These are phyloP conservation scores for Ophiostoma novo-ulmi DNA, from an alignment of 2,329 filamentous ascomycete species.

Conservation along the genomic window DNA sequence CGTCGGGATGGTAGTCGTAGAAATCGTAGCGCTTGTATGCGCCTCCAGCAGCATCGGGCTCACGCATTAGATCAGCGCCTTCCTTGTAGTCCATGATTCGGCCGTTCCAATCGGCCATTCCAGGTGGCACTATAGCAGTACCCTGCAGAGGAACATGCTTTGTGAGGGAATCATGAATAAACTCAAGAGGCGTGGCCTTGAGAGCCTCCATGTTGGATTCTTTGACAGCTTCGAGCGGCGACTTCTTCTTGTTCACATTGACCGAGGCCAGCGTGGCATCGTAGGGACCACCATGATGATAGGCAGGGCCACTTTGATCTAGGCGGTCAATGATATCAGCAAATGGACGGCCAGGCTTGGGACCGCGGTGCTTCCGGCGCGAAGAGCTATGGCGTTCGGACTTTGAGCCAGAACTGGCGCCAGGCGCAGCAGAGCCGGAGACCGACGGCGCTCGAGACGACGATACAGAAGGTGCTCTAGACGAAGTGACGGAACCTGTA, in stretches of 20 bases:
- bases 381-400: constrained; percentile 14
- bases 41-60: constrained; percentile 61
- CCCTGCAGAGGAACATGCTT: constrained; percentile 77
- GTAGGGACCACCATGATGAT: constrained; percentile 88
- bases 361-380: constrained; percentile 48
- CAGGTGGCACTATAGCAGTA: constrained; percentile 69
- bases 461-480: not conserved
- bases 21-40: constrained; percentile 72
- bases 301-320: constrained; percentile 60
- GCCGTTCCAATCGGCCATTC: constrained; percentile 62
- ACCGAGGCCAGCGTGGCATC: constrained; percentile 73
- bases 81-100: constrained; percentile 73
- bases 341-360: constrained; percentile 58
- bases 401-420: not conserved
- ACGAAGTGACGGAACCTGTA: not conserved
- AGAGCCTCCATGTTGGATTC: constrained; percentile 71
- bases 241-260: constrained; percentile 58
- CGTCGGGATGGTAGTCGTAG: constrained; percentile 61
- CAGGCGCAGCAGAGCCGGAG: not conserved
- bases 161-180: constrained; percentile 66
- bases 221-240: constrained; percentile 72
- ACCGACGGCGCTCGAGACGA: not conserved
- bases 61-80: constrained; percentile 79
- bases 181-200: constrained; percentile 73
- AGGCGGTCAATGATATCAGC: constrained; percentile 78